Evolutionary conservation across 148 eudicot genomes (phyloP), one percentile per base, ranked within the genome.

Genomic region (Persicaria tinctoria): DNA sequence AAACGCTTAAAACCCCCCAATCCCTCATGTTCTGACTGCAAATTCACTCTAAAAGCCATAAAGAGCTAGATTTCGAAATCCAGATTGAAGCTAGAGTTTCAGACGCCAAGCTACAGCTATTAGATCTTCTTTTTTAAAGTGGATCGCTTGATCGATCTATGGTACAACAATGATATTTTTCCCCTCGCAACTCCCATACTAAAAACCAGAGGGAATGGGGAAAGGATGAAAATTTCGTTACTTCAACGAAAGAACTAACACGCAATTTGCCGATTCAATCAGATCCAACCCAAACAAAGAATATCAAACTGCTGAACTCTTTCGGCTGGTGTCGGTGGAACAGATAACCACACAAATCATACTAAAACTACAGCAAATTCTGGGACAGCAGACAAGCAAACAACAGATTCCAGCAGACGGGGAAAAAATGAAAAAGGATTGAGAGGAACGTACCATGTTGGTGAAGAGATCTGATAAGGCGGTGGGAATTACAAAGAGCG

Each of bases 381-480:
- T 9, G 4, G 68, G 16, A 32, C 44, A 63, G 11, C 11, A 62
- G 45, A 66, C 27, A 27, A 6, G 18, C 27, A 57, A 17, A 6
- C 63, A 5, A 66, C 14, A 66, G 16, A 44, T 5, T 41, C 32
- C 2, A 66, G 7, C 41, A 0, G 48, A 41, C 41, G 14, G 47
- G 13, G 5, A 14, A 2, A 66, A 2, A 66, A 66, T 8, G 2
- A 4, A 60, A 23, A 1, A 27, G 11, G 0, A 20, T 60, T 60
- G 44, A 38, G 9, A 66, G 44, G 70, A 66, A 63, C 13, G 14
- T 41, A 66, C 70, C 70, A 66, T 66, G 14, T 66, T 66, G 47
- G 70, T 38, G 48, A 66, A 44, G 46, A 41, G 70, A 66, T 66
- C 47, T 66, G 70, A 44, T 12, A 18, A 41, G 48, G 20, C 48